These are phyloP conservation scores for Hanseniaspora occidentalis DNA, from an alignment of 805 yeast species.

Conservation along the genomic window DNA sequence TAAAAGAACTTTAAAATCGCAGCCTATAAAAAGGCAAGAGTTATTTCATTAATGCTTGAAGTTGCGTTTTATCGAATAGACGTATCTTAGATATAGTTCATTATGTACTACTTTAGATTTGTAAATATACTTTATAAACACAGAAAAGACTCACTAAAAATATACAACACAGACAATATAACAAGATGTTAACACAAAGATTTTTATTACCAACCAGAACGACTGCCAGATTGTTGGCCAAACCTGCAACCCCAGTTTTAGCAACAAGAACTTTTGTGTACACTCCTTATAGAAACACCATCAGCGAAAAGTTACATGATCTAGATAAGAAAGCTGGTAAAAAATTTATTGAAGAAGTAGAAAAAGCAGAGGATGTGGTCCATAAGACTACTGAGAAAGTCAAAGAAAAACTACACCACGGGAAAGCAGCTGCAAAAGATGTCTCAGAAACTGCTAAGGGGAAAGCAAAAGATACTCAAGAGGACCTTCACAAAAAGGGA, in stretches of 20 bases:
- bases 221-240: neutral
- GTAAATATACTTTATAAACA: no score
- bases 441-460: constrained; percentile 2
- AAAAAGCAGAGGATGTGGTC: constrained; percentile 9
- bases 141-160: no score
- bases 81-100: no score
- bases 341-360: constrained; percentile 13
- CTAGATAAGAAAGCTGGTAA: constrained; percentile 16
- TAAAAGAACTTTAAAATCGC: no score
- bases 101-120: no score
- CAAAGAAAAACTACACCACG: constrained; percentile 5
- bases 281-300: neutral
- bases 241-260: neutral
- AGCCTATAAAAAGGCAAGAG: no score
- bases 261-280: neutral
- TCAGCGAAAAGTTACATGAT: constrained; percentile 14
- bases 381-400: constrained; percentile 6
- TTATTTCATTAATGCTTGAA: no score
- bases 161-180: no score
- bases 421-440: constrained; percentile 3
- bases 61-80: no score
- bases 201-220: neutral
- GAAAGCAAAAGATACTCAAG: constrained; percentile 2
- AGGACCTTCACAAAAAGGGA: neutral
- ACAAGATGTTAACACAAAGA: no score